These are phyloP conservation scores for Persicaria tinctoria DNA, from an alignment of 148 eudicot genomes.

Conservation along the genomic window DNA sequence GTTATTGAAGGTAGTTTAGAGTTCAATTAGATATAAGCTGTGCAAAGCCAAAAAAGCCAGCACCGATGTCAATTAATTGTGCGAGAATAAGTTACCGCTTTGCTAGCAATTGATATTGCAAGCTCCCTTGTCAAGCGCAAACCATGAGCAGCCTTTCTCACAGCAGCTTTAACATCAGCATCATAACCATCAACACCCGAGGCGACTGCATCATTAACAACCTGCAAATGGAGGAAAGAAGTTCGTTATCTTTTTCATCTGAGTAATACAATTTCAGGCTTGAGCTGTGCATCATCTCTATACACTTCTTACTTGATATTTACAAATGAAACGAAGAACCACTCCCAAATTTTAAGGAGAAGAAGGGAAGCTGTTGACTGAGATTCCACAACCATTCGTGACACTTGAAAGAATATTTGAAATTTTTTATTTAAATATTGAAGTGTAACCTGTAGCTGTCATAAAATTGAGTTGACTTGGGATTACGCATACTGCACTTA, in stretches of 20 bases:
- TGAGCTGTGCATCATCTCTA: neutral
- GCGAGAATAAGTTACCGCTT: conserved; percentile 55
- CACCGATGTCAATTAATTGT: neutral
- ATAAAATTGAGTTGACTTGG: neutral
- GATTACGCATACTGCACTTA: neutral
- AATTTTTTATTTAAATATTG: neutral
- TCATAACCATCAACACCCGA: conserved; percentile 88
- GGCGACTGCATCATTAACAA: conserved; percentile 74
- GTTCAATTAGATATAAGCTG: neutral
- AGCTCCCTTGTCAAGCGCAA: conserved; percentile 89
- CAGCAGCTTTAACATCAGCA: conserved; percentile 54
- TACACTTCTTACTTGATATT: neutral
- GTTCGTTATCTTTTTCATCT: neutral
- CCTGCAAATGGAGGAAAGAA: conserved; percentile 27
- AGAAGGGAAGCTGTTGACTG: neutral
- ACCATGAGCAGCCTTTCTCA: conserved; percentile 93
- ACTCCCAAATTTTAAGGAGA: neutral
- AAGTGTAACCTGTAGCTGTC: neutral
- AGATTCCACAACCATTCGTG: neutral
- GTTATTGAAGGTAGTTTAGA: neutral
- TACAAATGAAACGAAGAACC: neutral
- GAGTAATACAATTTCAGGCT: neutral
- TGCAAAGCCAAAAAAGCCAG: neutral
- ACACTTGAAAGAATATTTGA: neutral
- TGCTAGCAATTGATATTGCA: conserved; percentile 89